A percentile compares a stretch with the other conserved stretches of the same genome.
Evolutionary conservation across 1,284 basidiomycete species (phyloP).

Genomic region (Irpex sp.): DNA sequence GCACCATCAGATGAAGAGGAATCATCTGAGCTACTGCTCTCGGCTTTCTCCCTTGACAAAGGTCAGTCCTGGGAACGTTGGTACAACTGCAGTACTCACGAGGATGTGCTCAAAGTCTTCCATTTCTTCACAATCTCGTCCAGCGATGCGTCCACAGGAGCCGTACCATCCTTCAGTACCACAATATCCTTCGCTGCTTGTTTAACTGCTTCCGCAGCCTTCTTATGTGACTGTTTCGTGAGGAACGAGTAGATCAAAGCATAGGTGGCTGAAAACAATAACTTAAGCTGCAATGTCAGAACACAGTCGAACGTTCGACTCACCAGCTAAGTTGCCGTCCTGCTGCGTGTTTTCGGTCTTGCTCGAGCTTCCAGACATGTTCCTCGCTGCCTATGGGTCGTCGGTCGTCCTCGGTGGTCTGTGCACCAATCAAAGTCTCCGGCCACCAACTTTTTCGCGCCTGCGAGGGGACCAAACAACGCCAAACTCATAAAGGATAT

Average conservation of each 20-base stretch:
- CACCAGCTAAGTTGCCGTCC: constrained; percentile 21
- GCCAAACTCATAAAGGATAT: constrained; percentile 7
- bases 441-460: constrained; percentile 9
- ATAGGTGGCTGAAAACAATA: constrained; percentile 46
- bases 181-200: constrained; percentile 56
- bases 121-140: constrained; percentile 60
- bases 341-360: background rate
- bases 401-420: background rate
- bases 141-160: constrained; percentile 44
- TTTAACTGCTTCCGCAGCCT: constrained; percentile 51
- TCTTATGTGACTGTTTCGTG: constrained; percentile 50
- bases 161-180: constrained; percentile 47
- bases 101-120: constrained; percentile 32
- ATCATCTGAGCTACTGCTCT: constrained; percentile 15
- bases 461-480: constrained; percentile 2
- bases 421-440: constrained; percentile 5
- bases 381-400: background rate
- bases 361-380: constrained; percentile 2
- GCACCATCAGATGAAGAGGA: constrained; percentile 24
- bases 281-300: background rate
- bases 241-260: constrained; percentile 70
- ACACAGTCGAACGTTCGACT: constrained; percentile 1
- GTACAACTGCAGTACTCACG: constrained; percentile 9
- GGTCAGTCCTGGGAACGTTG: background rate
- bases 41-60: background rate